Percentiles rank a stretch among this genome's conserved stretches.
These are phyloP conservation scores for Chamaecyparis obtusa DNA, from an alignment of 75 land plant species.

Conservation along the genomic window DNA sequence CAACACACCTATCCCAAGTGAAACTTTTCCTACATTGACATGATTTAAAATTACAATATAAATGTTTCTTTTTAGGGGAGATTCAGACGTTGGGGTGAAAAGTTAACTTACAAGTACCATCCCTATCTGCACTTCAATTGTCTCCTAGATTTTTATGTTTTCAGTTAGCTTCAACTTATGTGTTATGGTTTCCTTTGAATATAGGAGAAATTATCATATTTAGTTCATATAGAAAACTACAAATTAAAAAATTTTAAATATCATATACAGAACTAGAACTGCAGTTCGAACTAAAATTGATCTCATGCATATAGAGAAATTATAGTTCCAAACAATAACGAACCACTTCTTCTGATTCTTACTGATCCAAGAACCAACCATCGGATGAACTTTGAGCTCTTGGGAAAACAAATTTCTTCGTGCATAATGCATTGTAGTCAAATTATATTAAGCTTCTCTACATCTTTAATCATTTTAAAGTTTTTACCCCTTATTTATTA, in stretches of 20 bases:
- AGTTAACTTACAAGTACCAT: neutral
- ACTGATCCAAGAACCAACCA: conserved; percentile 85
- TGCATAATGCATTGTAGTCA: neutral
- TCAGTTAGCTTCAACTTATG: neutral
- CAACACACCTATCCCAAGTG: too few species aligned
- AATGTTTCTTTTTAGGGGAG: neutral
- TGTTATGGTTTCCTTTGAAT: neutral
- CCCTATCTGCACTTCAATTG: neutral
- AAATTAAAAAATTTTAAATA: too few species aligned
- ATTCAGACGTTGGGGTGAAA: neutral
- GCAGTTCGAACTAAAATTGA: too few species aligned
- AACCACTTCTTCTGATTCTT: conserved; percentile 73
- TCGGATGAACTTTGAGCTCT: conserved; percentile 35
- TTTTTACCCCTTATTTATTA: neutral
- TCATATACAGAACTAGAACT: too few species aligned
- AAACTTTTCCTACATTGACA: too few species aligned
- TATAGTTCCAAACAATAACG: conserved; percentile 63
- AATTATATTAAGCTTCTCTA: neutral
- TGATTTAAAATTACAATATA: neutral
- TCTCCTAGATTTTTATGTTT: too few species aligned
- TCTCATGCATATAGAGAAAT: too few species aligned
- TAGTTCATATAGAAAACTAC: too few species aligned
- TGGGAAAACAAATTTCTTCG: neutral
- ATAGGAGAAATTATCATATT: too few species aligned
- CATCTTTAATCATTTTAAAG: neutral